Evolutionary conservation across 2,329 filamentous ascomycete genomes (phyloP).

Genomic region (Hypoxylon sp.): DNA sequence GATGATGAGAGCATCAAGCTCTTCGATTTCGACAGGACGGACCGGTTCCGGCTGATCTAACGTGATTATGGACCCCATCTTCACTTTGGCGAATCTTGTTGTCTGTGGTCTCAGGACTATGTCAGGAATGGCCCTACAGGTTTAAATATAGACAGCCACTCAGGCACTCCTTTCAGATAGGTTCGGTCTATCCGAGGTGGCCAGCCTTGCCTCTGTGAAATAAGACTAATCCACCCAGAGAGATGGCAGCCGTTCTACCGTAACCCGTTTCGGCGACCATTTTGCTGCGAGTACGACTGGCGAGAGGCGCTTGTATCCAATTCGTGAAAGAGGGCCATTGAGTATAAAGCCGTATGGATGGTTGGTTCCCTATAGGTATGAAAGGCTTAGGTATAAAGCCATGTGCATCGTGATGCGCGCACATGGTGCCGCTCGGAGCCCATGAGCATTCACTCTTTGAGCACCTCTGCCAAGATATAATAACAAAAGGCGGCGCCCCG

Average conservation of each 20-base stretch:
- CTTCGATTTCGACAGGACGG: conserved; percentile 19
- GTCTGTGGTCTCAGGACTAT: not conserved
- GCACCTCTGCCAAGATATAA: not conserved
- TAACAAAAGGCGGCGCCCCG: not conserved
- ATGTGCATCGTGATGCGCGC: not conserved
- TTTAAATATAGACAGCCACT: not conserved
- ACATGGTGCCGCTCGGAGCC: conserved; percentile 10
- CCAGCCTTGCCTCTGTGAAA: not conserved
- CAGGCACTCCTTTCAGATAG: not conserved
- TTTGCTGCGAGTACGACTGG: not conserved
- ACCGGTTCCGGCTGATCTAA: not conserved
- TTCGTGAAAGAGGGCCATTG: not conserved
- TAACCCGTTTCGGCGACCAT: conserved; percentile 1
- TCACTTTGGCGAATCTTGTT: not conserved
- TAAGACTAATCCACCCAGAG: not conserved
- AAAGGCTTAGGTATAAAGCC: conserved; percentile 4
- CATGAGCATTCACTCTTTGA: not conserved
- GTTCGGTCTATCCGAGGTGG: not conserved
- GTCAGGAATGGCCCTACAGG: not conserved
- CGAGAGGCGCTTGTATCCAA: conserved; percentile 16
- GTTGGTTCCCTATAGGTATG: not conserved
- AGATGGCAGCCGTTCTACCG: not conserved
- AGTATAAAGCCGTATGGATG: not conserved
- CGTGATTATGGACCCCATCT: conserved; percentile 25
- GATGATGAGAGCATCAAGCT: conserved; percentile 54